Conservation (phyloP, 441 rosid genomes). For the Syzygium malaccense region DNA sequence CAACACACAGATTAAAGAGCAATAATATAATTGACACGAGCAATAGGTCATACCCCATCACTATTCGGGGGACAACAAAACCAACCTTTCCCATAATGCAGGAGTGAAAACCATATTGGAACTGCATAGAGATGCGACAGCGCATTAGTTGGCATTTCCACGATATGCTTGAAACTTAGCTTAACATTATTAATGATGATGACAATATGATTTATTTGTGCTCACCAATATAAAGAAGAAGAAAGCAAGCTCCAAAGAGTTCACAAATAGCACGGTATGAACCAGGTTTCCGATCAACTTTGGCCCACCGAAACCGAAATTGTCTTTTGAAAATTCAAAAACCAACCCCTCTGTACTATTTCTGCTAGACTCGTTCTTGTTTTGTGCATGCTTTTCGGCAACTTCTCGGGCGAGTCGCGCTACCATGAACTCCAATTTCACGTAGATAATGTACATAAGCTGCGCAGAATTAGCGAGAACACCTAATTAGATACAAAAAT, state of each 20-base stretch:
- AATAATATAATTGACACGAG: background rate
- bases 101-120: constrained; percentile 36
- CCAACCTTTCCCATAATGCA: constrained; percentile 29
- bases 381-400: constrained; percentile 32
- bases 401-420: constrained; percentile 57
- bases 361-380: background rate
- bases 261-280: constrained; percentile 76
- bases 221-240: constrained; percentile 75
- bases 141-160: background rate
- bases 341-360: constrained; percentile 44
- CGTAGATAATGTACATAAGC: constrained; percentile 73
- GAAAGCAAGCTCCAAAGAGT: constrained; percentile 68
- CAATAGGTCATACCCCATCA: constrained; percentile 47
- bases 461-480: background rate
- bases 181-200: no score
- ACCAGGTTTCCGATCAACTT: constrained; percentile 49
- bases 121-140: constrained; percentile 19
- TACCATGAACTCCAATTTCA: constrained; percentile 73
- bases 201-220: background rate
- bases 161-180: background rate
- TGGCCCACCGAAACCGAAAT: constrained; percentile 65
- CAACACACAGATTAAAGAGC: background rate
- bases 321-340: constrained; percentile 65
- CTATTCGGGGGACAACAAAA: constrained; percentile 59
- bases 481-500: no score